Evolutionary conservation across 2,329 filamentous ascomycete genomes (phyloP).

Genomic region (Coniochaeta sp.): DNA sequence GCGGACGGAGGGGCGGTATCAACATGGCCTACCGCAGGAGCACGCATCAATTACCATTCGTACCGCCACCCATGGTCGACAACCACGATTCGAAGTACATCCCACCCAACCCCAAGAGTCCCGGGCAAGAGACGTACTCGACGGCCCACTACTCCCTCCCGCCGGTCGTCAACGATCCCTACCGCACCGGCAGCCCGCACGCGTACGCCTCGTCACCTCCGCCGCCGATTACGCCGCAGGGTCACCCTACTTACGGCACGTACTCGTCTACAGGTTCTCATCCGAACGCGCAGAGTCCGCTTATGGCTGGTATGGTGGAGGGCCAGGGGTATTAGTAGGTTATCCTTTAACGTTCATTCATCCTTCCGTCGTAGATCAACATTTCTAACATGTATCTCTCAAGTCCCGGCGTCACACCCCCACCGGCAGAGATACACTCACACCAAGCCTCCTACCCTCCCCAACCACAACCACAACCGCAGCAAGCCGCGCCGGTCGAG

Average conservation of each 20-base stretch:
- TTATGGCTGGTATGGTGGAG: slow-evolving; percentile 6
- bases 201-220: background rate
- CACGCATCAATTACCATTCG: slow-evolving; percentile 5
- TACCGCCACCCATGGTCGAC: slow-evolving; percentile 20
- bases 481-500: slow-evolving; percentile 21
- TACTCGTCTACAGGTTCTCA: slow-evolving; percentile 4
- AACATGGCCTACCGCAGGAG: slow-evolving; percentile 26
- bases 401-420: slow-evolving; percentile 6
- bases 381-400: slow-evolving; percentile 7
- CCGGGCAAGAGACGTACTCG: slow-evolving; percentile 20
- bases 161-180: slow-evolving; percentile 16
- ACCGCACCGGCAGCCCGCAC: slow-evolving; percentile 13
- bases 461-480: background rate
- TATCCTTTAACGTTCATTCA: background rate
- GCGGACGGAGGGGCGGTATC: slow-evolving; percentile 32
- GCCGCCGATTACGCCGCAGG: background rate
- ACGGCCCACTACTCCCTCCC: slow-evolving; percentile 16
- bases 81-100: slow-evolving; percentile 11
- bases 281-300: slow-evolving; percentile 2
- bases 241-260: background rate
- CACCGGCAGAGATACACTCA: slow-evolving; percentile 6
- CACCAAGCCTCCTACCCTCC: no score
- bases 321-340: slow-evolving; percentile 5
- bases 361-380: slow-evolving; percentile 6
- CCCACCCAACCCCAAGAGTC: slow-evolving; percentile 22